Base-by-base conservation (phyloP, 2,329 filamentous ascomycete genomes). In the Fusarium anguioides region DNA sequence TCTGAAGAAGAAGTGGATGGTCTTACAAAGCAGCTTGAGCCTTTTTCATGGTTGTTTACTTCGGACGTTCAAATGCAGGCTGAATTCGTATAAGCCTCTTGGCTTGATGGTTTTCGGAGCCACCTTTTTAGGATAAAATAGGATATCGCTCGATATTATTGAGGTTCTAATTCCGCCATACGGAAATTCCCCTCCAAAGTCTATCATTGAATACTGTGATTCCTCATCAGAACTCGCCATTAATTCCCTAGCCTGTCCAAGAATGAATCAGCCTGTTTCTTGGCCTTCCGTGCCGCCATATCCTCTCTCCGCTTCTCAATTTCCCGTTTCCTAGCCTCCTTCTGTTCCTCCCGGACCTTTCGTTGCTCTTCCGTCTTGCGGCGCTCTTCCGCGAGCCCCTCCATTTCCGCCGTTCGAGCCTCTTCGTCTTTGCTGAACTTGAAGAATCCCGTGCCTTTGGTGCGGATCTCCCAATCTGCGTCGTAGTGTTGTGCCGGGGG, bases 371-470 rank as follows among this genome's bases (percentile, higher is more conserved):
- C 90, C 49, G 92, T 96, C 74, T 88, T 86, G 64, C 82, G 79
- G 59, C 92, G 83, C 76, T 93, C 89, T 70, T 84, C 82, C 66
- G 88, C 85, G 54, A 97, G 81, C 41, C 84, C 85, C 68, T 87
- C 84, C 92, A 98, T 97, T 83, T 98, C 92, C 46, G 73, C 72
- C 72, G 79, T 78, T 74, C 89, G 83, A 66, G 83, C 82, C 68
- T 86, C 88, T 74, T 91, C 89, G 77, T 97, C 91, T 68, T 86
- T 87, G 59, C 90, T 93, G 76, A 99, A 98, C 56, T 91, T 89
- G 81, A 94, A 97, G 80, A 98, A 99, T 0, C 92, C 96, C 0
- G 92, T 92, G 6, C 96, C 96, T 72, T 96, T 95, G 41, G 88
- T 93, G 62, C 96, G 84, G 46, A 97, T 89, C 83, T 99, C 96